A percentile compares a stretch with the other conserved stretches of the same genome.
Conservation (phyloP, 2,329 filamentous ascomycete genomes). For the Fusarium dimerum region DNA sequence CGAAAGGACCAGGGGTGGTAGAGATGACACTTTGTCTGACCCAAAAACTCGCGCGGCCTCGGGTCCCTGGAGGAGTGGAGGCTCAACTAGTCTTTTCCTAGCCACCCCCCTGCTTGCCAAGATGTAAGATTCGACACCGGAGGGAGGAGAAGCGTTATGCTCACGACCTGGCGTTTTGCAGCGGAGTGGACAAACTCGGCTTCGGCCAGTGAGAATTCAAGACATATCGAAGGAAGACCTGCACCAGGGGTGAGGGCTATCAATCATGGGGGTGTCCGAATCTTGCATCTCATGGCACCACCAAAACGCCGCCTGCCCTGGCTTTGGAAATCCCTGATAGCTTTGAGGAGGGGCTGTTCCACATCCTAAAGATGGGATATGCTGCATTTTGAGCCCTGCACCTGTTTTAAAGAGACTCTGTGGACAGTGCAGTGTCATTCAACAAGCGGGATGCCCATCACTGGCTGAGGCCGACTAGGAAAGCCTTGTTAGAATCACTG, state of each 20-base stretch:
- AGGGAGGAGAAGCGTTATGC: constrained; percentile 33
- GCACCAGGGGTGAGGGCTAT: neutral
- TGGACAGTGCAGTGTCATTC: neutral
- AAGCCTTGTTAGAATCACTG: neutral
- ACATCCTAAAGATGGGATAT: neutral
- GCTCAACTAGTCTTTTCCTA: constrained; percentile 23
- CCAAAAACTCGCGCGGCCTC: constrained; percentile 26
- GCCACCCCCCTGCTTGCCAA: constrained; percentile 27
- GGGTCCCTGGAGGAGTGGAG: constrained; percentile 20
- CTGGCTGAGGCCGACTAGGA: neutral
- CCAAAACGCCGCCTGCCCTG: constrained; percentile 6
- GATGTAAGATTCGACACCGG: constrained; percentile 28
- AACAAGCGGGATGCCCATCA: neutral
- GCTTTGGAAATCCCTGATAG: neutral
- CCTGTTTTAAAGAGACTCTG: neutral
- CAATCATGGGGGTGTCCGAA: constrained; percentile 2
- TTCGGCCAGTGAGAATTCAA: constrained; percentile 17
- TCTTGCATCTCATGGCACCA: constrained; percentile 1
- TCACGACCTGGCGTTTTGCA: constrained; percentile 27
- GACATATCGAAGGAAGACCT: neutral
- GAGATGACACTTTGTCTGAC: constrained; percentile 21
- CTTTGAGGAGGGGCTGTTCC: neutral
- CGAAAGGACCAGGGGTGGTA: constrained; percentile 21
- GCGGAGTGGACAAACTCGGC: constrained; percentile 5
- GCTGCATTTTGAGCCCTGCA: neutral